Evolutionary conservation across 192 early-diverging fungal genomes (phyloP).

Genomic region (Blastocladiella britannica): DNA sequence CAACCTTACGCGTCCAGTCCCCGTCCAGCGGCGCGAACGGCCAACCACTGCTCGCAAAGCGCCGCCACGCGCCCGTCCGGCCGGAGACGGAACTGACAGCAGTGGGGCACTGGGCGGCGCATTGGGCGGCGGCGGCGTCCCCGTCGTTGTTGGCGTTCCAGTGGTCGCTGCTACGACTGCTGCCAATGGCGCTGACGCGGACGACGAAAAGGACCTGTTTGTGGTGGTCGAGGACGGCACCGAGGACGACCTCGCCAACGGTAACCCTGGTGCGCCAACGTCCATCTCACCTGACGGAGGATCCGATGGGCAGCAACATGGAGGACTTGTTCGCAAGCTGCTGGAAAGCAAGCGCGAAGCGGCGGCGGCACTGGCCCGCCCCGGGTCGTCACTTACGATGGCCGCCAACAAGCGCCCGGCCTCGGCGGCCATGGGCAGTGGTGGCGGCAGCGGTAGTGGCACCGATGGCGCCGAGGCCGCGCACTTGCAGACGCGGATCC

Average conservation of each 20-base stretch:
- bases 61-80: constrained; percentile 20
- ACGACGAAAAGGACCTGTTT: constrained; percentile 20
- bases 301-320: too few relatives aligned
- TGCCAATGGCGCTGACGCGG: constrained; percentile 6
- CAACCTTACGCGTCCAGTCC: background rate
- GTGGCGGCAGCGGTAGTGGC: too few relatives aligned
- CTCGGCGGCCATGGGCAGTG: background rate
- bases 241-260: constrained; percentile 11
- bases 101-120: background rate
- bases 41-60: constrained; percentile 28
- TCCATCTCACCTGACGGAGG: background rate
- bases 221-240: constrained; percentile 19
- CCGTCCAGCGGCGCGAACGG: constrained; percentile 12
- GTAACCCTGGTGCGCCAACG: background rate
- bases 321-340: background rate
- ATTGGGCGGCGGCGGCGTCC: constrained; percentile 1
- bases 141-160: background rate
- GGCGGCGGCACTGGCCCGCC: constrained; percentile 2
- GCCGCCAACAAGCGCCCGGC: background rate
- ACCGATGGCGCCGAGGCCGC: too few relatives aligned
- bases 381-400: too few relatives aligned
- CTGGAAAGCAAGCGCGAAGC: background rate
- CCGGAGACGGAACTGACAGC: constrained; percentile 10
- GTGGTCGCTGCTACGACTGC: background rate
- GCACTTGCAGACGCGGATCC: too few relatives aligned